Base-by-base conservation (phyloP, 164 flowering plant species). In the Tetrastigma voinierianum region DNA sequence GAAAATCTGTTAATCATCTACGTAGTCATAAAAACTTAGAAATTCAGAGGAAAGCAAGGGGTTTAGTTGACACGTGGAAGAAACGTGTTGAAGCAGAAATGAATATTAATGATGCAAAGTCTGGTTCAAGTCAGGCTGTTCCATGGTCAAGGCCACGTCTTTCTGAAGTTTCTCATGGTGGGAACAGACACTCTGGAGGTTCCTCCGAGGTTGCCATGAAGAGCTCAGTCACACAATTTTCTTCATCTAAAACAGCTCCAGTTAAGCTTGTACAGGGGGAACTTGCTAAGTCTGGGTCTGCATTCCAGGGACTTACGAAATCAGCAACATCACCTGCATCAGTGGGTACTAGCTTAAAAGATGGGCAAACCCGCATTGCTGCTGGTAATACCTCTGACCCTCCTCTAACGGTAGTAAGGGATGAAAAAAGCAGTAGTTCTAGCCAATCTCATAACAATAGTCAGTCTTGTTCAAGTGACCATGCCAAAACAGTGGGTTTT, bases 1-100 rank as follows among this genome's bases (percentile, higher is more conserved):
- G 98, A 19, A 90, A 83, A 74, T 91, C 96, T 73, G 98, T 94
- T 52, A 94, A 94, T 77, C 81, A 84, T 69, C 70, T 82, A 68
- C 83, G 85, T 49, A 47, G 66, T 5, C 83, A 82, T 59, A 82
- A 82, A 48, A 79, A 75, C 57, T 62, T 65, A 18, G 85, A 82
- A 57, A 75, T 82, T 59, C 81, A 77, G 67, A 82, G 67, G 71
- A 82, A 77, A 65, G 79, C 81, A 10, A 75, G 83, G 61, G 73
- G 87, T 72, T 80, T 95, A 65, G 97, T 95, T 69, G 98, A 89
- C 70, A 95, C 90, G n/a, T 95, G 99, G 99, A 95, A 95, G 87
- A 95, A 88, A 73, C 91, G 99, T 49, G 99, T 95, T 70, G 96
- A 92, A 57, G 78, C 78, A 63, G 99, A 95, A 80, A 89, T 92